These are phyloP conservation scores for Solanum ossicruentum DNA, from an alignment of 257 asterid genomes.

Conservation along the genomic window DNA sequence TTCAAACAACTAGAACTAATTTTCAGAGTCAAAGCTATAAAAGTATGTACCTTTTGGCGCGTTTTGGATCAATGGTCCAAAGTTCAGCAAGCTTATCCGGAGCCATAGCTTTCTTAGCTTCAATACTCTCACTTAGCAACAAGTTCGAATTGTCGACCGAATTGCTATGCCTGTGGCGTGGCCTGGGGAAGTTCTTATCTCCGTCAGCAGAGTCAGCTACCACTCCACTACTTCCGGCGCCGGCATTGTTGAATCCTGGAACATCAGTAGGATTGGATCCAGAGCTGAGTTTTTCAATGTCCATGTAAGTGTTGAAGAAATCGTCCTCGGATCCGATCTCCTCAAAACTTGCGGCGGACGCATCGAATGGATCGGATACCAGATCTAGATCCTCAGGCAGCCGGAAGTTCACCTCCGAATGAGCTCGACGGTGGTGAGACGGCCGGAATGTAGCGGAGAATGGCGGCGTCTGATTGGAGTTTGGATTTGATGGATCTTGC, in stretches of 20 bases:
- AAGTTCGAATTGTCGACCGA: conserved; percentile 70
- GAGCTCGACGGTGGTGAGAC: conserved; percentile 88
- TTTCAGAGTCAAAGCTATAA: neutral
- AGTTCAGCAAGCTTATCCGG: conserved; percentile 95
- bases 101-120: conserved; percentile 96
- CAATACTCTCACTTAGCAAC: conserved; percentile 49
- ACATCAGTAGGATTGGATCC: conserved; percentile 39
- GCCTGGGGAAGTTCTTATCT: conserved; percentile 13
- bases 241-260: conserved; percentile 9
- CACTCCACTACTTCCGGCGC: neutral
- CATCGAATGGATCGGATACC: conserved; percentile 63
- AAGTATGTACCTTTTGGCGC: conserved; percentile 62
- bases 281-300: conserved; percentile 68
- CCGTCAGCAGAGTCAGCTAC: conserved; percentile 3
- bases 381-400: conserved; percentile 90
- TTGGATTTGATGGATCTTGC: conserved; percentile 30
- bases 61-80: conserved; percentile 92
- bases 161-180: conserved; percentile 55
- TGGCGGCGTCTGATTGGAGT: conserved; percentile 27
- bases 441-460: conserved; percentile 42
- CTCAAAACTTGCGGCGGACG: conserved; percentile 48
- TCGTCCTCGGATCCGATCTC: conserved; percentile 98
- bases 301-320: conserved; percentile 86
- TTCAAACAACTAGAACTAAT: neutral
- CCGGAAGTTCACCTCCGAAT: conserved; percentile 79